Conservation (phyloP, 2,329 filamentous ascomycete species). For the Cryphonectria parasitica region DNA sequence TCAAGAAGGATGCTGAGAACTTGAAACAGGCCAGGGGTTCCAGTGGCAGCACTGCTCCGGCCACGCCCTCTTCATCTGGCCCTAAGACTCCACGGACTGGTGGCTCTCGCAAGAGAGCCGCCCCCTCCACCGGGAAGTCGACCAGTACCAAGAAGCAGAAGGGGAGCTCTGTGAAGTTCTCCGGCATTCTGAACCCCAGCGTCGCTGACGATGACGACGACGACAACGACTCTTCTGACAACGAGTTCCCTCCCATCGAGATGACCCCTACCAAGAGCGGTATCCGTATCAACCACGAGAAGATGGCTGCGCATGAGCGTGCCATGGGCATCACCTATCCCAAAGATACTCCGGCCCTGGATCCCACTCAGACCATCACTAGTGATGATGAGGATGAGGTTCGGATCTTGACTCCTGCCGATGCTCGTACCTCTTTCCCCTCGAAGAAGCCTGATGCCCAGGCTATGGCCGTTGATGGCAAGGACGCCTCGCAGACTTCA, state of each 20-base stretch:
- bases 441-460: not conserved
- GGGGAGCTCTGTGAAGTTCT: constrained; percentile 58
- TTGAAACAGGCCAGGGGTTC: constrained; percentile 39
- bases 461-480: not conserved
- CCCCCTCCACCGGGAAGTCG: constrained; percentile 25
- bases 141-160: constrained; percentile 26
- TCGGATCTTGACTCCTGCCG: not conserved
- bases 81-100: constrained; percentile 31
- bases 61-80: constrained; percentile 2
- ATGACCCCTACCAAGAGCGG: constrained; percentile 12
- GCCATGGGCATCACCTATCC: not conserved
- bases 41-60: not conserved
- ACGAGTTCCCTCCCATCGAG: constrained; percentile 18
- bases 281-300: not conserved
- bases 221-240: constrained; percentile 27
- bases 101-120: constrained; percentile 22
- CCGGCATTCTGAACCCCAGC: constrained; percentile 38
- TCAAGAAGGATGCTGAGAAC: constrained; percentile 57
- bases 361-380: not conserved
- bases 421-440: not conserved
- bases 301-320: constrained; percentile 1
- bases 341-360: not conserved
- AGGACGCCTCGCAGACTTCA: not conserved
- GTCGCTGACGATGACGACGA: constrained; percentile 16
- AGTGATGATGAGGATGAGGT: constrained; percentile 12